These are phyloP conservation scores for Paraphaeosphaeria minitans DNA, from an alignment of 2,329 filamentous ascomycete species.

Conservation along the genomic window DNA sequence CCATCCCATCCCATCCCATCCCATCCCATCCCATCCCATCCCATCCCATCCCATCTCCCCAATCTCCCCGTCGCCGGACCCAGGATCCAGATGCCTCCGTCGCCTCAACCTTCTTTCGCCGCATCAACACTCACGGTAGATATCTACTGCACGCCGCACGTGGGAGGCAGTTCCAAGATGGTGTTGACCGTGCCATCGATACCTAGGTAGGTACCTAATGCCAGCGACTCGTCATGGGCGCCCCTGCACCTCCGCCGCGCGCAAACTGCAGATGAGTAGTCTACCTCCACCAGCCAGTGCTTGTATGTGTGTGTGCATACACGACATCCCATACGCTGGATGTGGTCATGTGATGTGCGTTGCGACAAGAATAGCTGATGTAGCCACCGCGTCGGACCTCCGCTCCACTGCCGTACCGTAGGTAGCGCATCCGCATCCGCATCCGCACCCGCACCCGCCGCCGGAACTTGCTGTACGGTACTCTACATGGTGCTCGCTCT, in stretches of 20 bases:
- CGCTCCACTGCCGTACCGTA: too few species aligned
- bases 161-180: too few species aligned
- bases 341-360: too few species aligned
- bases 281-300: not conserved
- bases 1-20: not conserved
- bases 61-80: not conserved
- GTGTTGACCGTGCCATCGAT: slow-evolving; percentile 9
- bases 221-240: slow-evolving; percentile 5
- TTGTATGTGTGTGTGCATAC: not conserved
- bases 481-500: too few species aligned
- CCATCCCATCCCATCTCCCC: not conserved
- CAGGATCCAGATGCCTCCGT: not conserved
- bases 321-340: too few species aligned
- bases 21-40: not conserved
- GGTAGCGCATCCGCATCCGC: too few species aligned
- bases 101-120: not conserved
- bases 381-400: not conserved
- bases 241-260: not conserved
- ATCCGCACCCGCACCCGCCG: too few species aligned
- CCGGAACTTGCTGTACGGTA: too few species aligned
- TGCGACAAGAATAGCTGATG: not conserved
- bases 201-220: too few species aligned
- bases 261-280: slow-evolving; percentile 8
- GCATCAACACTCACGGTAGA: not conserved
- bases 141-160: too few species aligned